These are phyloP conservation scores for Escallonia herrerae DNA, from an alignment of 129 eudicot genomes.

Conservation along the genomic window DNA sequence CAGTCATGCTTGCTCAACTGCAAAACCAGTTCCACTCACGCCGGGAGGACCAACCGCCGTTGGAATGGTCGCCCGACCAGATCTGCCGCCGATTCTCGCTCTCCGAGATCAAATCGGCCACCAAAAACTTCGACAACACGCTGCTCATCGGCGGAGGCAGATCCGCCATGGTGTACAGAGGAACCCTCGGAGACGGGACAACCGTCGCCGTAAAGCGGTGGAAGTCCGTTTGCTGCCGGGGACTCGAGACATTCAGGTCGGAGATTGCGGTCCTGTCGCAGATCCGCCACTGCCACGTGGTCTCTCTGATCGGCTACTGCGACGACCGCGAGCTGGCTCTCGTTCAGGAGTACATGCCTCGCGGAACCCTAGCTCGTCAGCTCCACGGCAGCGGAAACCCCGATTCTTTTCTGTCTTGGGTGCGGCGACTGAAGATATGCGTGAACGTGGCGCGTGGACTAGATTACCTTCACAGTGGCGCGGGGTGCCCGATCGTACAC, in stretches of 20 bases:
- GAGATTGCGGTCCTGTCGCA: constrained; percentile 15
- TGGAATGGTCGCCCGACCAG: not conserved
- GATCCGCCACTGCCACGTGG: constrained; percentile 5
- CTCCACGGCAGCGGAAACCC: not conserved
- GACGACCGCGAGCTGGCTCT: constrained; percentile 2
- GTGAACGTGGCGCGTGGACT: constrained; percentile 12
- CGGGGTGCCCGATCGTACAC: constrained; percentile 7
- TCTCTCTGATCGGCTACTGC: constrained; percentile 9
- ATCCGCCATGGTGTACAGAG: constrained; percentile 18
- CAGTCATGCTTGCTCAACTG: too few species aligned
- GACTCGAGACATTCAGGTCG: constrained; percentile 11
- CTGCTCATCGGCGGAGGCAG: constrained; percentile 15
- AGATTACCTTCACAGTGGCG: constrained; percentile 13
- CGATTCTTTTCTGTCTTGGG: constrained; percentile 10
- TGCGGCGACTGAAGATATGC: constrained; percentile 13
- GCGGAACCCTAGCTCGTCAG: constrained; percentile 7
- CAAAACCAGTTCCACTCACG: too few species aligned
- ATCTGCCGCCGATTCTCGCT: constrained; percentile 13
- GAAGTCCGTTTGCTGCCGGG: constrained; percentile 12
- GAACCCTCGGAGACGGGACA: not conserved
- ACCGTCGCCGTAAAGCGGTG: constrained; percentile 18
- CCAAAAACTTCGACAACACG: constrained; percentile 3
- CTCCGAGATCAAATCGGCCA: constrained; percentile 13
- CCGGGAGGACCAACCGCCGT: too few species aligned
- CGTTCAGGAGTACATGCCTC: constrained; percentile 9